phyloP scores from a whole-genome alignment of 129 eudicot genomes.

The Flaveria brownii region DNA sequence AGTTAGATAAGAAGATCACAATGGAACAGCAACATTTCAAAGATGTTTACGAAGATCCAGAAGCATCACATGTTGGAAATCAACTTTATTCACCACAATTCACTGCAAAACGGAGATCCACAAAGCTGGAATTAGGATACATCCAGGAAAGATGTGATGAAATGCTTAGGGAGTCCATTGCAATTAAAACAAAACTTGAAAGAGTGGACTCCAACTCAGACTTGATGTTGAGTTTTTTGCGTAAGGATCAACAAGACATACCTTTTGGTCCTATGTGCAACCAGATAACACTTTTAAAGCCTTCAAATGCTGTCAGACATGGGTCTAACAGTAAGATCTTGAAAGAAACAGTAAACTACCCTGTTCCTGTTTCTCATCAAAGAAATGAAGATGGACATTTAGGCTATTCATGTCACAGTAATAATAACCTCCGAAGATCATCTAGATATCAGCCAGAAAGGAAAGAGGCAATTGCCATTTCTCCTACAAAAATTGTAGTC shows the following conservation, averaged over 20 bases:
- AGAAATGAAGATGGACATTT: constrained; percentile 38
- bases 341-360: constrained; percentile 42
- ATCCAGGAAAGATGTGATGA: constrained; percentile 56
- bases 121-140: constrained; percentile 54
- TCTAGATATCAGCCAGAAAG: constrained; percentile 34
- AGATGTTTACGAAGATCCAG: constrained; percentile 83
- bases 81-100: constrained; percentile 39
- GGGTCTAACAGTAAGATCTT: constrained; percentile 49
- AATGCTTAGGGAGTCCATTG: constrained; percentile 49
- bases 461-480: constrained; percentile 32
- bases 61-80: constrained; percentile 53
- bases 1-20: constrained; percentile 39
- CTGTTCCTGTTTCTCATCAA: constrained; percentile 34
- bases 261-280: constrained; percentile 44
- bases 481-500: constrained; percentile 78
- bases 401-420: constrained; percentile 24
- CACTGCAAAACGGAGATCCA: constrained; percentile 35
- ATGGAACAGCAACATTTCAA: constrained; percentile 57
- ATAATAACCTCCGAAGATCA: constrained; percentile 34
- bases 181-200: constrained; percentile 48
- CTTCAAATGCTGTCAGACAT: constrained; percentile 43
- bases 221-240: constrained; percentile 57
- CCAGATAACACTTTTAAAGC: constrained; percentile 55
- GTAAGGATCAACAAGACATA: constrained; percentile 44
- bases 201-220: constrained; percentile 56